phyloP scores from a whole-genome alignment of 2,329 filamentous ascomycete genomes.

The Talaromyces pinophilus region DNA sequence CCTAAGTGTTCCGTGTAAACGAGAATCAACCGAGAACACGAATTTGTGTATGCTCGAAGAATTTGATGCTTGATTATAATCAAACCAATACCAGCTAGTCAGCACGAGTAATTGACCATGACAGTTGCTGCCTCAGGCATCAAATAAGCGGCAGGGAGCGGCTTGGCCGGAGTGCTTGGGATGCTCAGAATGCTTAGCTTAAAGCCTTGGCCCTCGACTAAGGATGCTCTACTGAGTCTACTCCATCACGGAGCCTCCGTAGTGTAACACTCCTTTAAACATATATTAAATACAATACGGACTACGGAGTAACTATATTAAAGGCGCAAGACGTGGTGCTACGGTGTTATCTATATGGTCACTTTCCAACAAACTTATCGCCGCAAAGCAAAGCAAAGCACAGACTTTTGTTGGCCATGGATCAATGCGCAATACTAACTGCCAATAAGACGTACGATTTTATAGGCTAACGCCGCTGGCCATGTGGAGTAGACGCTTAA shows the following conservation, averaged over 20 bases:
- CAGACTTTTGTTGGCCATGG: background rate
- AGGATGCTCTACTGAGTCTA: background rate
- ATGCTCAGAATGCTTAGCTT: background rate
- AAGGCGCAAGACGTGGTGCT: background rate
- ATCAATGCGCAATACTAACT: background rate
- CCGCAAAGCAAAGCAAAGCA: background rate
- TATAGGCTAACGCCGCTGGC: background rate
- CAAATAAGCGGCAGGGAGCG: background rate
- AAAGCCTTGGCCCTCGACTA: background rate
- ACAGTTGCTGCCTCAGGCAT: background rate
- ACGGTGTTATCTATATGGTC: background rate
- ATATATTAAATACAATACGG: background rate
- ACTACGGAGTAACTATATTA: background rate
- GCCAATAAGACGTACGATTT: background rate
- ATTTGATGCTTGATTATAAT: background rate
- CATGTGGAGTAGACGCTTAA: constrained; percentile 5
- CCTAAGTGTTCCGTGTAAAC: background rate
- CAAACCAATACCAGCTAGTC: background rate
- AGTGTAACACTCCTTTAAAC: background rate
- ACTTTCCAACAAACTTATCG: background rate
- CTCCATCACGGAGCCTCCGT: background rate
- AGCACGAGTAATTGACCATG: background rate
- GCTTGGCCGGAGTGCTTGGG: background rate
- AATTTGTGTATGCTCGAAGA: background rate
- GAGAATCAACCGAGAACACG: background rate